Evolutionary conservation across 768 basidiomycete genomes (phyloP), one percentile per base, ranked within the genome.

Genomic region (Boletus subcaerulescens): DNA sequence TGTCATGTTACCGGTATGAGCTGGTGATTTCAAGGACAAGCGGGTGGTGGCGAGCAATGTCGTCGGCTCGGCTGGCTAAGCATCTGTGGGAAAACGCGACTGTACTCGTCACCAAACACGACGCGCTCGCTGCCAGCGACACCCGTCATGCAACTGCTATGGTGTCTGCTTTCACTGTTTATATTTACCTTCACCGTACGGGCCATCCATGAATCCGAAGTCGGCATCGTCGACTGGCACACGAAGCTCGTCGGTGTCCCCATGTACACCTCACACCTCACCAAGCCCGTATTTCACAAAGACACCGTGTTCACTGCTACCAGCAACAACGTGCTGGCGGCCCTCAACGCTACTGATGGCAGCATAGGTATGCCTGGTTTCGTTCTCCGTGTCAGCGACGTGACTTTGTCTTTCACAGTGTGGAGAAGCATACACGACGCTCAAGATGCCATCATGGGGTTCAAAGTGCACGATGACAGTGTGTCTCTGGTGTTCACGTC

Each of bases 181-280:
- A 1, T 60, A 13, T 48, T 61, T 26, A 26, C 66, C 10, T 56
- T 71, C 24, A 46, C 66, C 38, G 69, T 73, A 24, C 71, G 65
- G 54, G 85, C 85, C 26, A 71, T 89, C 33, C 85, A 89, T 56
- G 80, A 88, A 64, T 80, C 86, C 22, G 89, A 93, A 53, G 88
- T 83, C 51, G 90, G 91, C 42, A 73, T 88, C 42, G 79, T 94
- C 43, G 93, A 96, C 75, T 98, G 94, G 94, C 81, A 97, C 71
- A 89, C 84, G 61, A 71, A 77, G 14, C 79, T 88, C 29, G 74
- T 92, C 52, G 94, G 94, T 15, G 79, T 87, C 5, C 90, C 92
- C 1, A 75, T 86, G 4, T 69, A 78, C 33, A 72, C 76, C 10
- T 76, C 82, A 3, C 66, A 61, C 0, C 64, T 76, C 17, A 81